Percentiles rank a stretch among this genome's conserved stretches.
Evolutionary conservation across 2,329 filamentous ascomycete genomes (phyloP).

Genomic region (Diaporthe humulicola): DNA sequence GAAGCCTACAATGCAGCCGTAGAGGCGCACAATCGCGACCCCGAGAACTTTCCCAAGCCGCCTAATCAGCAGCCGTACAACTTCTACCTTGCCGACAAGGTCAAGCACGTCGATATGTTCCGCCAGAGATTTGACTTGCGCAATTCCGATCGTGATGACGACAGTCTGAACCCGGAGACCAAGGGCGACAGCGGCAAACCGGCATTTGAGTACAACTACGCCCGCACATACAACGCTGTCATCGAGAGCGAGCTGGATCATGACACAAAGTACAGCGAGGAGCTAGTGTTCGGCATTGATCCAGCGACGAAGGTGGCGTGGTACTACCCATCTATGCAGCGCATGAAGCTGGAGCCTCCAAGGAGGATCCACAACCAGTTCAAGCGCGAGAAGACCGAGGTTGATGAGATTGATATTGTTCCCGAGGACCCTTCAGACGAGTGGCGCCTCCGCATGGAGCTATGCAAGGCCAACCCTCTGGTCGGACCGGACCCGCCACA

Average conservation of each 20-base stretch:
- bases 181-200: conserved; percentile 54
- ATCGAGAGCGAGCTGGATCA: conserved; percentile 69
- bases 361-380: conserved; percentile 70
- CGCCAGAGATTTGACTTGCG: conserved; percentile 71
- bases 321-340: conserved; percentile 78
- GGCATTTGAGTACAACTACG: conserved; percentile 70
- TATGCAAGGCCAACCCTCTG: conserved; percentile 66
- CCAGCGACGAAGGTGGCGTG: conserved; percentile 67
- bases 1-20: conserved; percentile 62
- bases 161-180: conserved; percentile 67
- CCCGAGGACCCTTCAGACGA: conserved; percentile 69
- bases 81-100: conserved; percentile 71
- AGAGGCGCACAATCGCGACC: conserved; percentile 69
- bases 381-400: conserved; percentile 63
- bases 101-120: conserved; percentile 65
- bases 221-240: conserved; percentile 75
- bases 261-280: conserved; percentile 72
- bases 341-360: conserved; percentile 72
- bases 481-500: conserved; percentile 56
- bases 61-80: conserved; percentile 74
- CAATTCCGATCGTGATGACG: conserved; percentile 67
- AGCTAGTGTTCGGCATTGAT: conserved; percentile 68
- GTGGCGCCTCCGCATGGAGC: conserved; percentile 63
- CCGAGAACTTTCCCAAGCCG: conserved; percentile 67
- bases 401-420: conserved; percentile 68